phyloP scores from a whole-genome alignment of 352 stramenopile genomes.

The Phytopythium oedochilum region DNA sequence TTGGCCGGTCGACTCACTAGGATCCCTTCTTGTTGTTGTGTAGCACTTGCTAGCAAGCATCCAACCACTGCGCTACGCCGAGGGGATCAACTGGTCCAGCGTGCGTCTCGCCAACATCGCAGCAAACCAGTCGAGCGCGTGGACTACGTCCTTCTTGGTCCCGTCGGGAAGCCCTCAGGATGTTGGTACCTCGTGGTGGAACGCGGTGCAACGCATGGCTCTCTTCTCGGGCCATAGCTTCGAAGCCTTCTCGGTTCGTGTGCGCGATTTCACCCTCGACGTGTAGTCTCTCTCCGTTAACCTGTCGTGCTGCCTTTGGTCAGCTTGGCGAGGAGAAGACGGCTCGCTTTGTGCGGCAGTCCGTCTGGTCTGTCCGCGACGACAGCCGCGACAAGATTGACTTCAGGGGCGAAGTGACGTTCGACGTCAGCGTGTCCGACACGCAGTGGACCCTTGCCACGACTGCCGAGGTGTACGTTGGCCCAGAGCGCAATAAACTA shows the following conservation, averaged over 20 bases:
- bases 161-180: not conserved
- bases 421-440: not conserved
- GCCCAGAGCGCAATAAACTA: not conserved
- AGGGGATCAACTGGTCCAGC: not conserved
- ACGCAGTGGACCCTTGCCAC: not conserved
- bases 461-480: not conserved
- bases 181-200: not conserved
- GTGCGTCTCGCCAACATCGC: not conserved
- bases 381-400: not conserved
- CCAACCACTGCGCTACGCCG: not conserved
- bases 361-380: not conserved
- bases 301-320: not conserved
- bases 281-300: too few species aligned
- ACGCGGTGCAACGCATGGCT: not conserved
- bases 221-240: not conserved
- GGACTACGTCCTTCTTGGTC: not conserved
- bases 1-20: not conserved
- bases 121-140: not conserved
- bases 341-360: not conserved
- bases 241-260: not conserved
- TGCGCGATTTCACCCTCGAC: not conserved
- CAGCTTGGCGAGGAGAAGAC: not conserved
- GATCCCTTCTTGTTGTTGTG: not conserved
- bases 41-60: not conserved
- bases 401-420: not conserved